A percentile compares a stretch with the other conserved stretches of the same genome.
phyloP scores from a whole-genome alignment of 805 yeast genomes.

The Wickerhamiella bombiphila region DNA sequence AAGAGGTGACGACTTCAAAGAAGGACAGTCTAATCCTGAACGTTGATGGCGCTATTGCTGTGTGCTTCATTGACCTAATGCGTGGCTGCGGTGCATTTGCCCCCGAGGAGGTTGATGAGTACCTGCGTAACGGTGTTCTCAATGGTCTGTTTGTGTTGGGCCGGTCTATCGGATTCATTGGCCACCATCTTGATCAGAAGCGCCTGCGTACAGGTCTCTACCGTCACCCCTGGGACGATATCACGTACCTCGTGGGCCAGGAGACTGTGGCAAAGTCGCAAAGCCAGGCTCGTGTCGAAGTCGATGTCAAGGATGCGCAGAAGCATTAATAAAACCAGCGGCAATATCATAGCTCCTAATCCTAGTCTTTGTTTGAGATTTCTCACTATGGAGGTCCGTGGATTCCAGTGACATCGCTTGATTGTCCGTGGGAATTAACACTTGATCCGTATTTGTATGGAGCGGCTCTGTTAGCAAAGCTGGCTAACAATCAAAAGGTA shows the following conservation, averaged over 20 bases:
- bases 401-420: too few species aligned
- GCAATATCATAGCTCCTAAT: too few species aligned
- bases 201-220: conserved; percentile 32
- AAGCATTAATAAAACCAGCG: too few species aligned
- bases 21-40: conserved; percentile 32
- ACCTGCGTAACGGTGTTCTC: conserved; percentile 32
- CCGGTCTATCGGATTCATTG: conserved; percentile 33
- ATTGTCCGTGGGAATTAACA: too few species aligned
- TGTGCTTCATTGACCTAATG: conserved; percentile 30
- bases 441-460: too few species aligned
- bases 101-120: conserved; percentile 32
- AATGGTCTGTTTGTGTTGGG: conserved; percentile 34
- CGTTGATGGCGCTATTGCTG: conserved; percentile 35
- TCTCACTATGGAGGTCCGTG: too few species aligned
- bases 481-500: too few species aligned
- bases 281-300: conserved; percentile 25
- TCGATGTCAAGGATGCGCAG: conserved; percentile 18
- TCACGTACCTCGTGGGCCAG: conserved; percentile 29
- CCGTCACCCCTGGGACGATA: conserved; percentile 36
- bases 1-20: conserved; percentile 35
- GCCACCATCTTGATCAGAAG: conserved; percentile 34
- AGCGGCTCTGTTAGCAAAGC: too few species aligned
- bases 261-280: conserved; percentile 20
- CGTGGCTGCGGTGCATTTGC: conserved; percentile 32
- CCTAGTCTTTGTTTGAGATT: too few species aligned